A percentile compares a stretch with the other conserved stretches of the same genome.
These are phyloP conservation scores for Parathielavia hyrcaniae DNA, from an alignment of 495 filamentous ascomycete genomes.

Conservation along the genomic window DNA sequence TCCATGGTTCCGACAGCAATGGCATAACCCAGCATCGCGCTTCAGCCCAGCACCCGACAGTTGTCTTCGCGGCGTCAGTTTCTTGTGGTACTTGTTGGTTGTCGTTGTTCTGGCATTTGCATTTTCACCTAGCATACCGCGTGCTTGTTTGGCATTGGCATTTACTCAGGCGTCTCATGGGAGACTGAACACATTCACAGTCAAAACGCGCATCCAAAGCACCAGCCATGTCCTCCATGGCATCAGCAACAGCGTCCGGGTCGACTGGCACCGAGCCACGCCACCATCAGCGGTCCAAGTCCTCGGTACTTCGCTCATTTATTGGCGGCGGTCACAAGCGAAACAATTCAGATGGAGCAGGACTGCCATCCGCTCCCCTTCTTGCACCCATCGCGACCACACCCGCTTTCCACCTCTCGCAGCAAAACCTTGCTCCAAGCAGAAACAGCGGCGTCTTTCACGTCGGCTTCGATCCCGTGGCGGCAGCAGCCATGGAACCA, in stretches of 20 bases:
- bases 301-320: conserved; percentile 52
- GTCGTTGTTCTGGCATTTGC: conserved; percentile 13
- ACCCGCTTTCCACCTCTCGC: conserved; percentile 15
- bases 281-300: conserved; percentile 47
- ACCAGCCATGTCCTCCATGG: conserved; percentile 18
- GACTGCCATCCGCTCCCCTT: conserved; percentile 29
- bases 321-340: conserved; percentile 43
- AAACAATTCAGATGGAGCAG: conserved; percentile 43
- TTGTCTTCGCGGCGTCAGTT: background rate
- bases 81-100: background rate
- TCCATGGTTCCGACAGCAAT: conserved; percentile 16
- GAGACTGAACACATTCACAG: background rate
- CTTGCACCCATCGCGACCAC: conserved; percentile 23
- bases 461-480: conserved; percentile 16
- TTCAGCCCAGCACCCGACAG: conserved; percentile 10
- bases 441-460: conserved; percentile 17
- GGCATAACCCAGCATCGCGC: conserved; percentile 16
- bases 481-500: conserved; percentile 14
- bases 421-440: conserved; percentile 10
- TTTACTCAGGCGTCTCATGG: conserved; percentile 4
- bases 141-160: conserved; percentile 15
- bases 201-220: conserved; percentile 1
- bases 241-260: background rate
- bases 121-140: background rate
- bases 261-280: conserved; percentile 6